Evolutionary conservation across 2,329 filamentous ascomycete species (phyloP).

Genomic region (Claviceps monticola): DNA sequence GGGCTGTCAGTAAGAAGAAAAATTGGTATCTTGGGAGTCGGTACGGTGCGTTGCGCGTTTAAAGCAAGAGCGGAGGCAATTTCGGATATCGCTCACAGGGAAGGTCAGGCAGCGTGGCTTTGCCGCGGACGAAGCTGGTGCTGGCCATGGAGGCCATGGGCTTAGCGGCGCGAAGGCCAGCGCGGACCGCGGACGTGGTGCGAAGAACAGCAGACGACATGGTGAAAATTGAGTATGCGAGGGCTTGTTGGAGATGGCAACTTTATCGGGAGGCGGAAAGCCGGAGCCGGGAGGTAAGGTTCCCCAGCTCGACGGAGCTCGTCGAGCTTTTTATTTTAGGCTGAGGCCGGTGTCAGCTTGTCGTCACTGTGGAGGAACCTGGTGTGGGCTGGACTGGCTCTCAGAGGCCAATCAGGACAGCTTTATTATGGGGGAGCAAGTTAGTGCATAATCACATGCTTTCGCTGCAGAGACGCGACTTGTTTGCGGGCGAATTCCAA

Average conservation of each 20-base stretch:
- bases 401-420: no score
- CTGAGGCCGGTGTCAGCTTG: constrained; percentile 1
- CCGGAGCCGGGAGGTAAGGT: no score
- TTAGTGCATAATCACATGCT: constrained; percentile 3
- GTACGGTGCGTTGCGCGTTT: not conserved
- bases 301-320: not conserved
- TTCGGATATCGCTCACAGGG: constrained; percentile 25
- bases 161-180: constrained; percentile 55
- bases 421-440: not conserved
- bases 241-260: no score
- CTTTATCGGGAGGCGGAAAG: no score
- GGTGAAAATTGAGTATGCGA: constrained; percentile 10
- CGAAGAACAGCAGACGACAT: constrained; percentile 73
- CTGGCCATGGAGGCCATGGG: constrained; percentile 51
- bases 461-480: not conserved
- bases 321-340: no score
- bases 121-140: constrained; percentile 68
- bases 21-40: not conserved
- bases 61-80: not conserved
- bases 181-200: constrained; percentile 51
- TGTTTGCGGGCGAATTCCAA: no score
- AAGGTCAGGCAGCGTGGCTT: constrained; percentile 91
- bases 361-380: constrained; percentile 5
- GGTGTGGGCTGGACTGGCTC: no score
- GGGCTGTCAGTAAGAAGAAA: not conserved